Base-by-base conservation (phyloP, 208 protist species). In the Leishmania guyanensis region DNA sequence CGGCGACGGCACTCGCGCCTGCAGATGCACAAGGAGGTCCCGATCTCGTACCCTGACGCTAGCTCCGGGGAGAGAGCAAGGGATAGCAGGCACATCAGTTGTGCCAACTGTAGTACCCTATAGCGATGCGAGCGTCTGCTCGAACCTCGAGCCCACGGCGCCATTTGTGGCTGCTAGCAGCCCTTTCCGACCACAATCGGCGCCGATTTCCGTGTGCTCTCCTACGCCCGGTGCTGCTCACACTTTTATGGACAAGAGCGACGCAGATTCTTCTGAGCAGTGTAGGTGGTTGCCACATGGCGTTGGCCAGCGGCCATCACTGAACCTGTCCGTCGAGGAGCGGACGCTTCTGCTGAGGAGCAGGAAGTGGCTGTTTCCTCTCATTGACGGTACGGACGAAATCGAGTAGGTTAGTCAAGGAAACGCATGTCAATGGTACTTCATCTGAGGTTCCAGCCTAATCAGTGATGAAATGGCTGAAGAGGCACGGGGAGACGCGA, bases 251-350 rank as follows among this genome's bases (percentile, higher is more conserved):
- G 50, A 14, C 16, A 33, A 62, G 14, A 51, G 39, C 62, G 62
- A 60, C 56, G 39, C 9, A 29, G 58, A 5, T 10, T 48, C 26
- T 36, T 6, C 4, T 4, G 33, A 17, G 17, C 36, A 48, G 26
- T 50, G n/a, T 36, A 1, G 51, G n/a, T 60, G 69, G 36, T 8
- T 29, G 58, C 79, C 74, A 17, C 65, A 53, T 50, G 50, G 54
- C 77, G 68, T 56, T 6, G 54, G 14, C 36, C 48, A 69, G 26
- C 51, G 66, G 8, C 53, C 46, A 65, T 60, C 83, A 48, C 60
- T 82, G 54, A 48, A 74, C 17, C 73, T 86, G 14, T 87, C 84
- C 6, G 56, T 70, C 26, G 75, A 87, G 70, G 84, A 87, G 84
- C 79, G 79, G 17, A 68, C 66, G 53, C 50, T 80, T 56, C 54